These are phyloP conservation scores for Candida alai DNA, from an alignment of 805 yeast species.

Conservation along the genomic window DNA sequence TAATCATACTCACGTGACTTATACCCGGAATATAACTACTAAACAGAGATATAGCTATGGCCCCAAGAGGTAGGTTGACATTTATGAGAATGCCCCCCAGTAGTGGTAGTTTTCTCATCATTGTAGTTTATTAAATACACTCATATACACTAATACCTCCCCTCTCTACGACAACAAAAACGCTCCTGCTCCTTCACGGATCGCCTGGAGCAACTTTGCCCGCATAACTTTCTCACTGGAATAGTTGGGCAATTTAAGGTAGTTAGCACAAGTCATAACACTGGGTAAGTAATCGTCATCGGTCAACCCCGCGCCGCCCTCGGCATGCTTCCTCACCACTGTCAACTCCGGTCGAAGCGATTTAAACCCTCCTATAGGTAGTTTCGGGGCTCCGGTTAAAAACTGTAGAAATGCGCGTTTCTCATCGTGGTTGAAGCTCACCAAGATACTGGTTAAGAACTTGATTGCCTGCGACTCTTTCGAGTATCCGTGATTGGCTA, in stretches of 20 bases:
- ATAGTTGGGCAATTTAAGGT: slow-evolving; percentile 84
- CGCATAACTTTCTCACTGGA: slow-evolving; percentile 58
- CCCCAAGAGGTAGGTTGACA: neutral
- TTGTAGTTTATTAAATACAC: neutral
- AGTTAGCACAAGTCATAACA: slow-evolving; percentile 98
- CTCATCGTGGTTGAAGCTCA: slow-evolving; percentile 48
- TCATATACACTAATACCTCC: slow-evolving; percentile 2
- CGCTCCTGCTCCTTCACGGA: slow-evolving; percentile 84
- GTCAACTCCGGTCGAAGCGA: slow-evolving; percentile 78
- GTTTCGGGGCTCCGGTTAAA: slow-evolving; percentile 86
- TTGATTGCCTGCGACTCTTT: slow-evolving; percentile 63
- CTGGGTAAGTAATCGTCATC: slow-evolving; percentile 88
- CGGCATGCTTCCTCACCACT: slow-evolving; percentile 81
- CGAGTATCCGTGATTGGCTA: slow-evolving; percentile 88
- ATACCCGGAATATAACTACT: no score
- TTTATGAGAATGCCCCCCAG: neutral
- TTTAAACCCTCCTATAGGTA: slow-evolving; percentile 93
- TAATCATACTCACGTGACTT: no score
- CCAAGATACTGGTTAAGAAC: slow-evolving; percentile 58
- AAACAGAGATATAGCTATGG: no score
- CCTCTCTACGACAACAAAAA: slow-evolving; percentile 64
- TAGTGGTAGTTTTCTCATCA: neutral
- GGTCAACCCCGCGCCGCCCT: slow-evolving; percentile 54
- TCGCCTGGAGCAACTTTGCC: slow-evolving; percentile 60
- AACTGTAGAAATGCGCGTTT: slow-evolving; percentile 78